Evolutionary conservation across 192 early-diverging fungal species (phyloP).

Genomic region (Thoreauomyces humboldtii): DNA sequence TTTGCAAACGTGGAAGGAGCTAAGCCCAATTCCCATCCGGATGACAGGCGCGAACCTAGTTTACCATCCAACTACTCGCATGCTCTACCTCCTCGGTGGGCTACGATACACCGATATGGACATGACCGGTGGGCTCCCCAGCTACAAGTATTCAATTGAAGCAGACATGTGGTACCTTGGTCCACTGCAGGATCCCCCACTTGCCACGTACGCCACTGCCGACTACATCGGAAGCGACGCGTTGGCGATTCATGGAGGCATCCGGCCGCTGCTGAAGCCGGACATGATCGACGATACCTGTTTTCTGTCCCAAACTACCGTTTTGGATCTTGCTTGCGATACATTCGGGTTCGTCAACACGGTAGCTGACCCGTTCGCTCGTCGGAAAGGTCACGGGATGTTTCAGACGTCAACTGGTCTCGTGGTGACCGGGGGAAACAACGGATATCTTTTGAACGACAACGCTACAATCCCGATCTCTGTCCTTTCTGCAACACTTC

Average conservation of each 20-base stretch:
- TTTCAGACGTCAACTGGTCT: not conserved
- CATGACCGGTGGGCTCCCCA: not conserved
- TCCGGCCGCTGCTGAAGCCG: not conserved
- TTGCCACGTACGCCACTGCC: not conserved
- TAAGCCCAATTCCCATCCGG: slow-evolving; percentile 21
- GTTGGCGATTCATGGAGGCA: slow-evolving; percentile 9
- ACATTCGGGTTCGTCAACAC: too few species aligned
- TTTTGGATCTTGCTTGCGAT: slow-evolving; percentile 23
- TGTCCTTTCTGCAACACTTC: not conserved
- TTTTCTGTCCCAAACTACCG: not conserved
- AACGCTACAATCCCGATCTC: not conserved
- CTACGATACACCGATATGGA: slow-evolving; percentile 2
- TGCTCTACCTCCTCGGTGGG: slow-evolving; percentile 37
- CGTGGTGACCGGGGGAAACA: not conserved
- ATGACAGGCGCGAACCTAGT: slow-evolving; percentile 22
- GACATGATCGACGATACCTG: slow-evolving; percentile 3
- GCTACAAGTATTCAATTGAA: slow-evolving; percentile 36
- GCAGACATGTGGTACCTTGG: slow-evolving; percentile 30
- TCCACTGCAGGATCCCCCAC: slow-evolving; percentile 13
- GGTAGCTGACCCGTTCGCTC: not conserved
- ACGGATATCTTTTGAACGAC: slow-evolving; percentile 25
- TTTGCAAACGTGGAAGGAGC: slow-evolving; percentile 26
- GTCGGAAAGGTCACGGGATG: slow-evolving; percentile 1
- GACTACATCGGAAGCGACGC: slow-evolving; percentile 12
- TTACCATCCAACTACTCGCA: slow-evolving; percentile 31